Evolutionary conservation across 2,329 filamentous ascomycete genomes (phyloP).

Genomic region (Xylariaceae sp.): DNA sequence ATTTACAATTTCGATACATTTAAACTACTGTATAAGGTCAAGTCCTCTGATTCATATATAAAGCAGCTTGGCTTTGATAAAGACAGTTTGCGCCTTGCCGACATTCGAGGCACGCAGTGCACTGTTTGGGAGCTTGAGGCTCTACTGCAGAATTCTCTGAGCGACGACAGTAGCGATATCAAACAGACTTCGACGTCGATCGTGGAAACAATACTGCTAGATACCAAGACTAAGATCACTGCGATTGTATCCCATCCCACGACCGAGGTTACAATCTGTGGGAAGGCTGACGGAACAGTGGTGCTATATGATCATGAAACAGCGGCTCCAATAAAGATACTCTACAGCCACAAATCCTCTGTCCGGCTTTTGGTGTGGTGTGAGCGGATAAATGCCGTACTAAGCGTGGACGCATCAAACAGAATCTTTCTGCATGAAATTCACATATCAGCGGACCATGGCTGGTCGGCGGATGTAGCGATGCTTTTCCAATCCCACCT

Average conservation of each 20-base stretch:
- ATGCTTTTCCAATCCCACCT: not conserved
- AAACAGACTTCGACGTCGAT: not conserved
- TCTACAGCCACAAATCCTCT: constrained; percentile 3
- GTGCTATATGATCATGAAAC: not conserved
- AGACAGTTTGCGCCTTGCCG: constrained; percentile 2
- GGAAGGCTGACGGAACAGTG: constrained; percentile 2
- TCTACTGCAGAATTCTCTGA: not conserved
- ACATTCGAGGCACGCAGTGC: constrained; percentile 11
- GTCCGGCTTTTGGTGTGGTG: not conserved
- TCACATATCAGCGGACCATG: not conserved
- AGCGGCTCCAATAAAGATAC: not conserved
- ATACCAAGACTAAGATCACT: not conserved
- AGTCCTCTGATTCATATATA: not conserved
- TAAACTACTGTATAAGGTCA: constrained; percentile 3
- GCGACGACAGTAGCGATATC: not conserved
- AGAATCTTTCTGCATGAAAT: not conserved
- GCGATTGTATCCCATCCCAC: not conserved
- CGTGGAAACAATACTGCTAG: not conserved
- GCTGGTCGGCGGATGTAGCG: not conserved
- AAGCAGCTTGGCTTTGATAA: constrained; percentile 3
- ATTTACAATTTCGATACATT: constrained; percentile 13
- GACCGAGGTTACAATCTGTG: not conserved
- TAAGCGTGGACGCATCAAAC: constrained; percentile 5
- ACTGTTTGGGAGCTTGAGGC: constrained; percentile 9
- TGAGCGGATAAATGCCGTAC: constrained; percentile 1